Percentiles rank a stretch among this genome's conserved stretches.
These are phyloP conservation scores for Borovskyia barvae DNA, from an alignment of 208 protist genomes.

Conservation along the genomic window DNA sequence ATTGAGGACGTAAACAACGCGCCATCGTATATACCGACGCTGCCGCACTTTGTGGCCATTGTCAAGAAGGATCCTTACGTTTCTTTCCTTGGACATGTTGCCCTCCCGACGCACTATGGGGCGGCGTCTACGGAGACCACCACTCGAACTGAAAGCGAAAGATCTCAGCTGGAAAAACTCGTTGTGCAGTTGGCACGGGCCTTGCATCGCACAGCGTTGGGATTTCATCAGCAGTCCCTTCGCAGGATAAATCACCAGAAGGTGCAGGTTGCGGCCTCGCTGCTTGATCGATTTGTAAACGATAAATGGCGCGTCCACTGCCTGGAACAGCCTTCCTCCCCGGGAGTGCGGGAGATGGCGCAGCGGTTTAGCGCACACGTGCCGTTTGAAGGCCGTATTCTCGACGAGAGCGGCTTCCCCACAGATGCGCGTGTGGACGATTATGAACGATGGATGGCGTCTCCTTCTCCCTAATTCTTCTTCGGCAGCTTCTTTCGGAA, in stretches of 20 bases:
- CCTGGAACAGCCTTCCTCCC: constrained; percentile 10
- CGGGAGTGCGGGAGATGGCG: constrained; percentile 39
- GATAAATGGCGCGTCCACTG: constrained; percentile 28
- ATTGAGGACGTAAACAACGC: constrained; percentile 35
- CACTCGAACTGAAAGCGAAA: constrained; percentile 9
- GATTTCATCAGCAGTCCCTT: constrained; percentile 65
- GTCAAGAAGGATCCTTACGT: constrained; percentile 74
- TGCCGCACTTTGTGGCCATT: constrained; percentile 70
- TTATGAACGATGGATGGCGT: constrained; percentile 80
- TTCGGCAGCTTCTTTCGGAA: too few relatives aligned
- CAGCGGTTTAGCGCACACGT: constrained; percentile 48
- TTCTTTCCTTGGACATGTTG: constrained; percentile 64
- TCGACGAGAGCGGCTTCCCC: constrained; percentile 69
- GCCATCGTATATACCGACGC: constrained; percentile 59
- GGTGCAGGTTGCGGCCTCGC: constrained; percentile 66
- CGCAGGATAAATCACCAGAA: constrained; percentile 80
- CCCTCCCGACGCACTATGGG: constrained; percentile 30
- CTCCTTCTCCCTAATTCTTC: too few relatives aligned
- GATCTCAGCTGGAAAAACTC: constrained; percentile 51
- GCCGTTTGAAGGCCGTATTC: constrained; percentile 60
- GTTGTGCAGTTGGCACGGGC: constrained; percentile 54
- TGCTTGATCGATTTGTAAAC: constrained; percentile 68
- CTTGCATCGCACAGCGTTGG: constrained; percentile 58
- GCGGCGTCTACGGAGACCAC: not conserved
- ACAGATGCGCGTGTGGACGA: constrained; percentile 79